Evolutionary conservation across 331 rosid genomes (phyloP).

Genomic region (Telfairia occidentalis): DNA sequence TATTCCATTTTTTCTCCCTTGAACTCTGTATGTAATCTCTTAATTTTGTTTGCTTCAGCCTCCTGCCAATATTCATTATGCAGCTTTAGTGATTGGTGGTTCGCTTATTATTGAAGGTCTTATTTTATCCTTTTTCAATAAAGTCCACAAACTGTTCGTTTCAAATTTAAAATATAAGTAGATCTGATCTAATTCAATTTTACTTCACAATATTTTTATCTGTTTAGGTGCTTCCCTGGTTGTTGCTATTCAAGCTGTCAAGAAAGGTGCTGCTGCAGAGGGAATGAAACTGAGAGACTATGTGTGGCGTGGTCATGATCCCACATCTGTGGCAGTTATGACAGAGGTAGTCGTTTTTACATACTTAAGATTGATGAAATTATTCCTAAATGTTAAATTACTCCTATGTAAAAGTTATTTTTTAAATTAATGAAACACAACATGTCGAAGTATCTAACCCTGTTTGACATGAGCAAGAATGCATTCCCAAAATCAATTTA

Average conservation of each 20-base stretch:
- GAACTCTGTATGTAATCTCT: slow-evolving; percentile 16
- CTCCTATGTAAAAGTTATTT: not conserved
- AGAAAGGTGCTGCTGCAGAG: slow-evolving; percentile 92
- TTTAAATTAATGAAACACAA: not conserved
- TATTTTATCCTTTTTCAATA: slow-evolving; percentile 7
- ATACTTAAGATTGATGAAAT: not conserved
- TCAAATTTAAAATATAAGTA: not conserved
- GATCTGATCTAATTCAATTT: not conserved
- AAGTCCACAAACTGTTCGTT: not conserved
- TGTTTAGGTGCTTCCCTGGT: slow-evolving; percentile 76
- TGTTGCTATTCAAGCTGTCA: slow-evolving; percentile 98
- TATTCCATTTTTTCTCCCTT: not conserved
- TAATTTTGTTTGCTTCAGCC: slow-evolving; percentile 46
- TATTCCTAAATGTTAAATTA: not conserved
- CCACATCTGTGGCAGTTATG: slow-evolving; percentile 99
- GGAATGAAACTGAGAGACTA: slow-evolving; percentile 90
- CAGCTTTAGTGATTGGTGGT: slow-evolving; percentile 85
- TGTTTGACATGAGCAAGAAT: not conserved
- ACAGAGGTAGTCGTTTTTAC: slow-evolving; percentile 57
- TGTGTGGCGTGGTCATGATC: slow-evolving; percentile 97
- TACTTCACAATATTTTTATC: not conserved
- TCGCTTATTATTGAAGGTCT: slow-evolving; percentile 90
- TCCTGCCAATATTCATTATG: slow-evolving; percentile 65
- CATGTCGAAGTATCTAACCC: not conserved
- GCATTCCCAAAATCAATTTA: not conserved